These are phyloP conservation scores for Pleodorina starrii DNA, from an alignment of 139 green algal species.

Conservation along the genomic window DNA sequence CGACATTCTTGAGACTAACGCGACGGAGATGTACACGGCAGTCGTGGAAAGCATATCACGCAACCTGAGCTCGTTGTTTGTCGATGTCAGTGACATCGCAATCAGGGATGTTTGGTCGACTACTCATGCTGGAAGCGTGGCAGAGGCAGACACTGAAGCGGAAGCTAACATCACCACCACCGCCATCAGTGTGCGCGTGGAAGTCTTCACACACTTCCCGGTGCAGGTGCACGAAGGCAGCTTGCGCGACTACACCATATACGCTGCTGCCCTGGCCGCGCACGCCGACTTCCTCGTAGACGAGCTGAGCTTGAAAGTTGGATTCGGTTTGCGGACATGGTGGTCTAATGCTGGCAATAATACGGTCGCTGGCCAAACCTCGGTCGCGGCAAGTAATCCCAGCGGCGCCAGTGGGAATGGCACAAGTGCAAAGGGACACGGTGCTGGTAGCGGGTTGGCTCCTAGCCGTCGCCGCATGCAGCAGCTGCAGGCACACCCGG, in stretches of 20 bases:
- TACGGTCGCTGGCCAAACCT: no score
- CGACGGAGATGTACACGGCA: neutral
- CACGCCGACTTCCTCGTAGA: neutral
- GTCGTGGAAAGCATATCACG: neutral
- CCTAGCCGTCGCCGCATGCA: neutral
- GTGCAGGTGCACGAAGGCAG: neutral
- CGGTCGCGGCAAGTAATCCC: neutral
- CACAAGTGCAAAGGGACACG: neutral
- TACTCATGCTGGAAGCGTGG: neutral
- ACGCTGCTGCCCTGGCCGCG: neutral
- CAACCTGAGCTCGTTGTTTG: neutral
- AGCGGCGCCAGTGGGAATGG: neutral
- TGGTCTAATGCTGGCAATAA: no score
- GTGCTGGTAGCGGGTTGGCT: neutral
- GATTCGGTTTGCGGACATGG: neutral
- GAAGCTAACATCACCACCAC: neutral
- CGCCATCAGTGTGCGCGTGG: neutral
- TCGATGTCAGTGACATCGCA: neutral
- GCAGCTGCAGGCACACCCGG: no score
- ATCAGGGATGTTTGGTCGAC: neutral
- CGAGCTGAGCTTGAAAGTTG: neutral
- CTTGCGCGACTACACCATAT: neutral
- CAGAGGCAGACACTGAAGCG: neutral
- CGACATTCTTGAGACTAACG: neutral
- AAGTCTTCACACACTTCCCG: neutral